Evolutionary conservation across 768 basidiomycete species (phyloP), one percentile per base, ranked within the genome.

Genomic region (Tubosaeta sp.): DNA sequence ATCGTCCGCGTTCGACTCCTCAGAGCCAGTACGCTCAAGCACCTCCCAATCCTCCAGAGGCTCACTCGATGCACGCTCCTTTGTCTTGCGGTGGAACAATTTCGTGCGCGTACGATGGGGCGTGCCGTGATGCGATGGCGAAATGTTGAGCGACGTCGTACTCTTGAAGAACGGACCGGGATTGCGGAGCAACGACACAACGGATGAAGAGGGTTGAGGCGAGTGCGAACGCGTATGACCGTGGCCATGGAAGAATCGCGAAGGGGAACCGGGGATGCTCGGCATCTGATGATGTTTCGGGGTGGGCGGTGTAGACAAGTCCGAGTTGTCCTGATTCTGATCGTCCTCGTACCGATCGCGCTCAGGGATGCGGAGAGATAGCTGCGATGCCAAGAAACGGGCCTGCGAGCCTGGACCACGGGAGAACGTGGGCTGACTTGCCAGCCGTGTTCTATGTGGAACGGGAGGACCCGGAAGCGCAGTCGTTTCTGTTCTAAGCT

Each of bases 111-210:
- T 50, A 48, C 70, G 63, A 10, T 58, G 54, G 14, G 66, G 50
- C 34, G 56, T 64, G 44, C 69, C 67, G 33, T 70, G 66, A 8
- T 65, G 60, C 22, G 69, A 67, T 4, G 67, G 65, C 1, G 68
- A 67, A n/a, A 65, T 25, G 33, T 65, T 69, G 26, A 65, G 42
- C 44, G 68, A 69, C 3, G 68, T 63, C 9, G 68, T 65, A 25
- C 69, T 69, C 65, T 69, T 69, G 26, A 69, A 69, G 44, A 69
- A 67, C 7, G 68, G 69, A 46, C 58, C 71, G 29, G 67, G 69
- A 29, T 71, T 71, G 13, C 68, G 69, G 22, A 69, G 56, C 32
- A 69, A 49, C 41, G 68, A 69, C 41, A 69, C 67, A 19, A 69
- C 67, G 0, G 67, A 69, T n/a, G 69, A 61, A 6, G 69, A 69